phyloP scores from a whole-genome alignment of 805 yeast genomes.

The Candida loeiensis region DNA sequence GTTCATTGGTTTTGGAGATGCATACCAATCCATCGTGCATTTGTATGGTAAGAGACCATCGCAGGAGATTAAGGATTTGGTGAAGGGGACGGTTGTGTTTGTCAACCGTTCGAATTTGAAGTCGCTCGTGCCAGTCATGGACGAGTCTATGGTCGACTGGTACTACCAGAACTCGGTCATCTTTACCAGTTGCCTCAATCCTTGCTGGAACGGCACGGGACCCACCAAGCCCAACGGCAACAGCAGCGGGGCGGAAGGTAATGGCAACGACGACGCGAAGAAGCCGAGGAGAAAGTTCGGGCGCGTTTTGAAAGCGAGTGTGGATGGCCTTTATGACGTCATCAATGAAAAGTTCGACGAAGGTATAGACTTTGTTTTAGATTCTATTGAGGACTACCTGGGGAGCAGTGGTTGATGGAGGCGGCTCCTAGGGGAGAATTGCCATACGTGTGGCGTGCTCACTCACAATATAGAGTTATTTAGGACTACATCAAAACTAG shows the following conservation, averaged over 20 bases:
- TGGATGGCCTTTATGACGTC: constrained; percentile 71
- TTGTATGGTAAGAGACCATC: constrained; percentile 74
- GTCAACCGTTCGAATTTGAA: constrained; percentile 66
- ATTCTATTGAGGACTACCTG: constrained; percentile 60
- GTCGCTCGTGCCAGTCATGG: constrained; percentile 80
- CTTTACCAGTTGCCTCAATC: constrained; percentile 69
- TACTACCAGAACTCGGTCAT: constrained; percentile 81
- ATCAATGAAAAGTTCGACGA: constrained; percentile 82
- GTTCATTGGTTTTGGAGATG: constrained; percentile 85
- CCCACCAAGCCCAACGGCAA: constrained; percentile 13
- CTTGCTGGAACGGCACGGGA: constrained; percentile 66
- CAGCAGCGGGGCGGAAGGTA: constrained; percentile 10
- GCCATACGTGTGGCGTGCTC: no score
- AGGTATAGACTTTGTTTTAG: constrained; percentile 77
- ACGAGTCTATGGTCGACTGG: constrained; percentile 90
- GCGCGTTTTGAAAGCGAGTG: constrained; percentile 70
- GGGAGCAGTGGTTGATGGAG: constrained; percentile 15
- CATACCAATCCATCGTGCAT: constrained; percentile 83
- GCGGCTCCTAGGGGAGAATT: no score
- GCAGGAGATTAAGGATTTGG: constrained; percentile 52
- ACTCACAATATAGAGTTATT: no score
- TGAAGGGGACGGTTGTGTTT: constrained; percentile 68
- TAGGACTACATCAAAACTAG: no score
- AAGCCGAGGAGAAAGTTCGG: constrained; percentile 90
- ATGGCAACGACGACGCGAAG: constrained; percentile 41